Conservation (phyloP, 768 basidiomycete species). For the Punctularia strigosozonata region DNA sequence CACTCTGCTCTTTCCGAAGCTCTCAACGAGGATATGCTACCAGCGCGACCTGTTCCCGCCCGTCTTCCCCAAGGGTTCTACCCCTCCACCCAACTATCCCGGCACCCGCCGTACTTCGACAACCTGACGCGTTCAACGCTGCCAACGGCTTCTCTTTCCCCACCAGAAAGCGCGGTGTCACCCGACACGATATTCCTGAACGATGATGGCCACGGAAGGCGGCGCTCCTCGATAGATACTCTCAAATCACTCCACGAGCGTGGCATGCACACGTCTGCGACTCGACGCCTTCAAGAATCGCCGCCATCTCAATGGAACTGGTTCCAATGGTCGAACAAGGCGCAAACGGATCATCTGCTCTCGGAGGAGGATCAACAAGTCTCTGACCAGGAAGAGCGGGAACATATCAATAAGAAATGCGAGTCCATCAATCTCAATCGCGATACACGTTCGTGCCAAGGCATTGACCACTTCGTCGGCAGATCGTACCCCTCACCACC, state of each 20-base stretch:
- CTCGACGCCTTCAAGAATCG: neutral
- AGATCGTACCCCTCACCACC: slow-evolving; percentile 51
- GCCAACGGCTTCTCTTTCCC: slow-evolving; percentile 50
- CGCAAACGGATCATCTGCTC: slow-evolving; percentile 7
- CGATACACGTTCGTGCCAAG: neutral
- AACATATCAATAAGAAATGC: slow-evolving; percentile 15
- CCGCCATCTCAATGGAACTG: neutral
- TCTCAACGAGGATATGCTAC: slow-evolving; percentile 15
- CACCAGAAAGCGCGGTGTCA: too few species aligned
- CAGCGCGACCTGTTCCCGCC: slow-evolving; percentile 14
- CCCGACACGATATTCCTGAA: slow-evolving; percentile 4
- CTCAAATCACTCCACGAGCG: neutral
- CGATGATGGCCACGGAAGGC: neutral
- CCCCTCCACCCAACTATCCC: slow-evolving; percentile 27
- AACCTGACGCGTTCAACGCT: slow-evolving; percentile 47
- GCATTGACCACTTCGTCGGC: slow-evolving; percentile 6
- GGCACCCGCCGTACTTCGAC: slow-evolving; percentile 41
- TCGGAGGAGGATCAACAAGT: neutral
- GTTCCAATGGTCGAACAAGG: neutral
- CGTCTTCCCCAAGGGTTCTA: slow-evolving; percentile 13
- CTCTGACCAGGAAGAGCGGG: slow-evolving; percentile 7
- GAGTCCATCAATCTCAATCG: slow-evolving; percentile 3
- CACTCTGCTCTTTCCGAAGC: slow-evolving; percentile 21
- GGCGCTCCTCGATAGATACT: slow-evolving; percentile 11
- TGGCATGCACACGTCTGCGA: neutral